These are phyloP conservation scores for Fagopyrum tataricum DNA, from an alignment of 148 eudicot species.

Conservation along the genomic window DNA sequence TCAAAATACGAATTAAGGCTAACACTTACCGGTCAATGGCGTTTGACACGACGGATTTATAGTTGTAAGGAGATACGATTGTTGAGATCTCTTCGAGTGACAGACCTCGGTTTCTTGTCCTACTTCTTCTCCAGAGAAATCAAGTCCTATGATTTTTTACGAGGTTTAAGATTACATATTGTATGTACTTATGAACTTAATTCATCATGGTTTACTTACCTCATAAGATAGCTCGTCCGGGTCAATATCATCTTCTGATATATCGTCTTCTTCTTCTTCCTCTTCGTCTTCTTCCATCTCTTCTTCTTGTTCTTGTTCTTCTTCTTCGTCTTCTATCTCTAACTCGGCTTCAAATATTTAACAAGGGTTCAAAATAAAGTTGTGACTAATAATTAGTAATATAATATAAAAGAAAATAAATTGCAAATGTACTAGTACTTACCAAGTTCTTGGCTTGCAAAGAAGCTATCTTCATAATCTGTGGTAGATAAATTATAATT, in stretches of 20 bases:
- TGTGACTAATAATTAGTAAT: neutral
- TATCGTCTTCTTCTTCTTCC: constrained; percentile 20
- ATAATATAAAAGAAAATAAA: neutral
- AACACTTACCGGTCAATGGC: constrained; percentile 36
- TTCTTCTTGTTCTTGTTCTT: neutral
- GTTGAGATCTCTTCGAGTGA: constrained; percentile 34
- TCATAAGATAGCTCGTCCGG: constrained; percentile 71
- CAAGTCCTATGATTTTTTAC: constrained; percentile 32
- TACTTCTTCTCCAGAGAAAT: constrained; percentile 47
- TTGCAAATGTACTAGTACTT: neutral
- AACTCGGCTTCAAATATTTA: constrained; percentile 22
- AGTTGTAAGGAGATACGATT: constrained; percentile 27
- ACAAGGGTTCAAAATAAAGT: neutral
- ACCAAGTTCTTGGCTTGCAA: constrained; percentile 14
- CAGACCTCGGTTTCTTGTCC: constrained; percentile 57
- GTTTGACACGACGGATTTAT: constrained; percentile 21
- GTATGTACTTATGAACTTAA: neutral
- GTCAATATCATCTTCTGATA: constrained; percentile 38
- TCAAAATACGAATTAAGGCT: neutral
- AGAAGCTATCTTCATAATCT: constrained; percentile 15
- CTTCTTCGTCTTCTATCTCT: constrained; percentile 20
- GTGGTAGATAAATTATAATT: constrained; percentile 19
- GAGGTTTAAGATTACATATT: neutral
- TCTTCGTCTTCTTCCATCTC: neutral
- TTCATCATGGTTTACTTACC: constrained; percentile 17